Conservation (phyloP, 257 asterid genomes). For the Rauvolfia tetraphylla region DNA sequence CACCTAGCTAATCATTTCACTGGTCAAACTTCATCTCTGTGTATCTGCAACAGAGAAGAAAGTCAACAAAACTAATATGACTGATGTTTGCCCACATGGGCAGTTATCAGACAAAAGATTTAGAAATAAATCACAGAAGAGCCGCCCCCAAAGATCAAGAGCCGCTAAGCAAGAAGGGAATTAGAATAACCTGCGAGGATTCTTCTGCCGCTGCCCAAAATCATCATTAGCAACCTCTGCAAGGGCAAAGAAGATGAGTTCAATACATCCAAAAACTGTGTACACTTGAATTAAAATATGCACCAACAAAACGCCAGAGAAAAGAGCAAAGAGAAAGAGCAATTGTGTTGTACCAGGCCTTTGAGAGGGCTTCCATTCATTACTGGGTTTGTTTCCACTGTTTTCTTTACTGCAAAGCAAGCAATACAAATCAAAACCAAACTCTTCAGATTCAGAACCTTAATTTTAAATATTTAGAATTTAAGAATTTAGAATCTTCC, state of each 20-base stretch:
- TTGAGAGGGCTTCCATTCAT: slow-evolving; percentile 64
- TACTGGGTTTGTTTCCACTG: slow-evolving; percentile 38
- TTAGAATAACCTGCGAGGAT: slow-evolving; percentile 70
- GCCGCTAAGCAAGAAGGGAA: not conserved
- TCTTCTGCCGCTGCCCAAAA: slow-evolving; percentile 78
- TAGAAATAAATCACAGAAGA: not conserved
- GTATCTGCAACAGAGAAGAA: slow-evolving; percentile 52
- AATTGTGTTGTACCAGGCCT: slow-evolving; percentile 55
- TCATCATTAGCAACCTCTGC: slow-evolving; percentile 67
- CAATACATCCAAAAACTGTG: not conserved
- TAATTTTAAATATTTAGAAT: not conserved
- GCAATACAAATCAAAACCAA: slow-evolving; percentile 1
- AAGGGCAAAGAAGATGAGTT: slow-evolving; percentile 3
- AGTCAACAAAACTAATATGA: not conserved
- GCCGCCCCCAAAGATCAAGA: not conserved
- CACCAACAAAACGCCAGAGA: not conserved
- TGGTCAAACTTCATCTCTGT: slow-evolving; percentile 90
- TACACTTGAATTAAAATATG: not conserved
- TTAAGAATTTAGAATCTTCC: not conserved
- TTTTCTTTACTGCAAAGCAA: slow-evolving; percentile 72
- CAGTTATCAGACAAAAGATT: not conserved
- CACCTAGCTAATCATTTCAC: slow-evolving; percentile 43
- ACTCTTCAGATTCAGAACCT: not conserved
- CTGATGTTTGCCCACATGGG: not conserved
- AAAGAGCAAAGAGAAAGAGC: slow-evolving; percentile 9